Percentiles rank a stretch among this genome's conserved stretches.
Conservation (phyloP, 768 basidiomycete species). For the Rhodotorula paludigena region DNA sequence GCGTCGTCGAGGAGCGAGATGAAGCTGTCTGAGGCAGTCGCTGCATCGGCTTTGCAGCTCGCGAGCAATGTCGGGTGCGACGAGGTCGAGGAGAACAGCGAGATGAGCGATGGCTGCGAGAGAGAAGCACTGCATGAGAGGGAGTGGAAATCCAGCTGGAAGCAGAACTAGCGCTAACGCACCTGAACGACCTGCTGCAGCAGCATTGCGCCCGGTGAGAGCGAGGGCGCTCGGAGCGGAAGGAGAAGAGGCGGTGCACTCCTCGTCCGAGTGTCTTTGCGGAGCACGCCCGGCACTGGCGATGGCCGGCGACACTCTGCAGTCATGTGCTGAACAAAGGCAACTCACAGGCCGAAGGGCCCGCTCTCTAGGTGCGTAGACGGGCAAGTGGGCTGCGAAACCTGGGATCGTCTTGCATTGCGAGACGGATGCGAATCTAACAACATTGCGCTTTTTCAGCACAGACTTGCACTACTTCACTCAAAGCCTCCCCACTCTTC, state of each 20-base stretch:
- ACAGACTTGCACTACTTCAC: not conserved
- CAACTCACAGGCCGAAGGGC: no score
- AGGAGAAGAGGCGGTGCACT: not conserved
- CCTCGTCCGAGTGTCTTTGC: no score
- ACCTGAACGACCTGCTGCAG: slow-evolving; percentile 6
- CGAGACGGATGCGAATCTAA: no score
- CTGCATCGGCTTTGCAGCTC: not conserved
- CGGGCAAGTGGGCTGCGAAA: no score
- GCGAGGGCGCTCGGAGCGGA: not conserved
- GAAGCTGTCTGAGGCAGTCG: slow-evolving; percentile 9
- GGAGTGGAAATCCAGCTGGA: no score
- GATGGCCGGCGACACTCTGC: no score
- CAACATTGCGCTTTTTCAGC: not conserved
- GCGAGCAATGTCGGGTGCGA: slow-evolving; percentile 19
- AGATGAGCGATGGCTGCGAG: slow-evolving; percentile 6
- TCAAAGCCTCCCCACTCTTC: slow-evolving; percentile 6
- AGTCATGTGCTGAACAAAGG: no score
- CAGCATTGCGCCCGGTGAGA: slow-evolving; percentile 1
- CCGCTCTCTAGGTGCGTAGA: no score
- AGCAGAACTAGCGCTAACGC: not conserved
- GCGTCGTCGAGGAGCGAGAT: slow-evolving; percentile 25
- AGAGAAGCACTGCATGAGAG: fast-evolving
- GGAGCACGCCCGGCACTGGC: no score
- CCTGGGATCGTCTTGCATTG: no score
- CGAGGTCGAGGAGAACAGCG: slow-evolving; percentile 31